Base-by-base conservation (phyloP, 306 rosid species). In the Arachis stenosperma region DNA sequence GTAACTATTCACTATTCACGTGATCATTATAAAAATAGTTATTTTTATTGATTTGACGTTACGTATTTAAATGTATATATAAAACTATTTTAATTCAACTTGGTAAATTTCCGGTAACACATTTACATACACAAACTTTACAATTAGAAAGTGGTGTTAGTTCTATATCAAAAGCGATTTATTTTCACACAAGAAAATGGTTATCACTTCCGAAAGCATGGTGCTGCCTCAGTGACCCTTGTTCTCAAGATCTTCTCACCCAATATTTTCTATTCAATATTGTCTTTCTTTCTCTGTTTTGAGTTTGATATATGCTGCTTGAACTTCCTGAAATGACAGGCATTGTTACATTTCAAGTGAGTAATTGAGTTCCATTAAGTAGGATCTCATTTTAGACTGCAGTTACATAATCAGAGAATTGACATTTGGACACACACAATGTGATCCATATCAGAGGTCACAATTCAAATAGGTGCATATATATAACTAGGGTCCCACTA, bases 201-300 rank as follows among this genome's bases (percentile, higher is more conserved):
- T 79, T 46, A 77, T 43, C 65, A 81, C 65, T 13, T 78, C 78
- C 4, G 71, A 76, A 88, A 83, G 60, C 85, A 83, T 2, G 88
- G 68, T 15, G 88, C 84, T 72, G 87, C 83, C 5, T 71, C 79
- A n/a, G 86, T 78, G 77, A 87, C 82, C 75, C 78, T 90, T 43
- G 93, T 70, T 81, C 82, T 83, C 82, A 89, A 77, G 37, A 90
- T 89, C 65, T 81, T 87, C 30, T 87, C 85, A 77, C 82, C 98
- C 74, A 93, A 85, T 67, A 83, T 75, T 71, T 47, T 87, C 98
- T 97, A 93, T 82, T 84, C 84, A 8, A 85, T 84, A 78, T 87
- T 92, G 7, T 90, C 93, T 76, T 93, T 93, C 91, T 89, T 93
- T 79, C 84, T 81, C 79, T 87, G 98, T 65, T 64, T 33, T 33